Conservation (phyloP, 495 filamentous ascomycete genomes). For the Penicillium lagena region DNA sequence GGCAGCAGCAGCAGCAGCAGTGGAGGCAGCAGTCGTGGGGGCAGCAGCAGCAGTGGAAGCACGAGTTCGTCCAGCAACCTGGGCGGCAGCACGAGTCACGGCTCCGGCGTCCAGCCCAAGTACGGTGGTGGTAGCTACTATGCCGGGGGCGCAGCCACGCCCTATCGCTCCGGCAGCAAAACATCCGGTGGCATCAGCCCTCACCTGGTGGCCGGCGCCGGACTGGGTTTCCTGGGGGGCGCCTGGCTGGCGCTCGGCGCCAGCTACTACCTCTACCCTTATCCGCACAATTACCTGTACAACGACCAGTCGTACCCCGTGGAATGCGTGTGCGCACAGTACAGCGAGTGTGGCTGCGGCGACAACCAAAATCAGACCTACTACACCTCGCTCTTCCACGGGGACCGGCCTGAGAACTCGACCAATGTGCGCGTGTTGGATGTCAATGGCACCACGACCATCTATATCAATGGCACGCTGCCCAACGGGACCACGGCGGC, state of each 20-base stretch:
- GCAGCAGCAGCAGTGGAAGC: slow-evolving; percentile 17
- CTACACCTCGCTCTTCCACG: slow-evolving; percentile 53
- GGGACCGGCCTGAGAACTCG: slow-evolving; percentile 62
- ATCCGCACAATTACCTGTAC: slow-evolving; percentile 51
- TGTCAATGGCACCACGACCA: slow-evolving; percentile 68
- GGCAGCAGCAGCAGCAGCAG: slow-evolving; percentile 19
- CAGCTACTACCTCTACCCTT: slow-evolving; percentile 52
- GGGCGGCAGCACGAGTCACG: slow-evolving; percentile 11
- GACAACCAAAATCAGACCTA: slow-evolving; percentile 57
- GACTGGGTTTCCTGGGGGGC: slow-evolving; percentile 55
- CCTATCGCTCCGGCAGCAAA: slow-evolving; percentile 56
- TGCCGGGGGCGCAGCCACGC: slow-evolving; percentile 63
- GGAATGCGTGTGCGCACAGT: slow-evolving; percentile 65
- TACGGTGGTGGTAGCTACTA: slow-evolving; percentile 71
- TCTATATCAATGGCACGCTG: slow-evolving; percentile 81
- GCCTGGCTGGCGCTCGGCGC: slow-evolving; percentile 42
- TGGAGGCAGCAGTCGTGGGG: slow-evolving; percentile 13
- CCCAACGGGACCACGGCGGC: slow-evolving; percentile 74
- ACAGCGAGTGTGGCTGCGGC: slow-evolving; percentile 76
- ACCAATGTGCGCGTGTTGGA: slow-evolving; percentile 53
- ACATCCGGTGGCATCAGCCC: slow-evolving; percentile 56
- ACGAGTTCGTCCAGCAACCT: slow-evolving; percentile 3
- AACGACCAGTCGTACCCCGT: slow-evolving; percentile 68
- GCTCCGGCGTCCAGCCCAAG: slow-evolving; percentile 32
- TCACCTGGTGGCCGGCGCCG: slow-evolving; percentile 49